Conservation (phyloP, 768 basidiomycete genomes). For the Agrocybe pediades region DNA sequence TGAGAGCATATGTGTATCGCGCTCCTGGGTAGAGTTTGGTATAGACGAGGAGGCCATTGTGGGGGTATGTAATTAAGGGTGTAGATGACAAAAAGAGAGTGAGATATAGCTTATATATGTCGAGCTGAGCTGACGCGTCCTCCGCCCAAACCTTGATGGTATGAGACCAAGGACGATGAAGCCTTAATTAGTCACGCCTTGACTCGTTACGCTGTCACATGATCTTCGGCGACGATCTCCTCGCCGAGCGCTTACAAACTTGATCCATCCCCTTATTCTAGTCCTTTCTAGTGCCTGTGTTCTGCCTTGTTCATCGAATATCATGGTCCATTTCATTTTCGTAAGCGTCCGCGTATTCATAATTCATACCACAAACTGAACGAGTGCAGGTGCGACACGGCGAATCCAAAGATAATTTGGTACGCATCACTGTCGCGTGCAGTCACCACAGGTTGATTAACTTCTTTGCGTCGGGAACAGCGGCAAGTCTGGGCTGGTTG, state of each 20-base stretch:
- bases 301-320: neutral
- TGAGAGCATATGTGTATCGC: conserved; percentile 58
- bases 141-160: conserved; percentile 3
- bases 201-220: conserved; percentile 2
- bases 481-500: conserved; percentile 70
- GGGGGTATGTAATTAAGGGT: conserved; percentile 6
- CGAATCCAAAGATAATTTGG: conserved; percentile 77
- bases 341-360: conserved; percentile 26
- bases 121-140: conserved; percentile 25
- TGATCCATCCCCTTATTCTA: conserved; percentile 2
- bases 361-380: neutral
- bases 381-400: conserved; percentile 66
- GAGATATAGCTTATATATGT: conserved; percentile 15
- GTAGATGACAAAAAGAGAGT: conserved; percentile 11
- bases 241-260: neutral
- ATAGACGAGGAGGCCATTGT: conserved; percentile 20
- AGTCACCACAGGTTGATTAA: neutral
- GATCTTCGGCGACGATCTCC: conserved; percentile 6
- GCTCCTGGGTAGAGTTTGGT: conserved; percentile 29
- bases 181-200: conserved; percentile 13
- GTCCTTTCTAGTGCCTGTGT: neutral
- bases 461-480: conserved; percentile 8
- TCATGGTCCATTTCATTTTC: conserved; percentile 42
- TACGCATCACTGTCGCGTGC: conserved; percentile 33
- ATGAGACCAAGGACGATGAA: neutral